phyloP scores from a whole-genome alignment of 495 filamentous ascomycete genomes.

The Mytilinidion resinicola region DNA sequence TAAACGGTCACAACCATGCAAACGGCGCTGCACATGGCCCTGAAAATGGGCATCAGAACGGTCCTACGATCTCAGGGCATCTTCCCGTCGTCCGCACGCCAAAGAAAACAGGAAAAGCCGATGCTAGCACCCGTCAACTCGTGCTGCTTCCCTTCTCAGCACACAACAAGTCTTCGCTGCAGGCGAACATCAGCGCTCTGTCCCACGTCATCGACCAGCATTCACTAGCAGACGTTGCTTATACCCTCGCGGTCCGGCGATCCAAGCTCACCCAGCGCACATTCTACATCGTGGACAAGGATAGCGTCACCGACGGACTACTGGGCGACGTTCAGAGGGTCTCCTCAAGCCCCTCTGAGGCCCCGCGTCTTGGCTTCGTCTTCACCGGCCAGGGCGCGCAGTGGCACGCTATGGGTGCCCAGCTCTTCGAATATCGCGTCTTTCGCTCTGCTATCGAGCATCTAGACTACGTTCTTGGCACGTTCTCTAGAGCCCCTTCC shows the following conservation, averaged over 20 bases:
- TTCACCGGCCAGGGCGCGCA: slow-evolving; percentile 41
- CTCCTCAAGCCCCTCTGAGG: not conserved
- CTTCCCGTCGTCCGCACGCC: too few relatives aligned
- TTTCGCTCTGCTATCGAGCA: not conserved
- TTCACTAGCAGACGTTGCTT: slow-evolving; percentile 12
- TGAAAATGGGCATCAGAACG: too few relatives aligned
- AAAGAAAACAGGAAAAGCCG: not conserved
- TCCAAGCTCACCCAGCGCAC: not conserved
- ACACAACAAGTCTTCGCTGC: slow-evolving; percentile 2
- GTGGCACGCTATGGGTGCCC: slow-evolving; percentile 30
- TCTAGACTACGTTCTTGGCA: slow-evolving; percentile 2
- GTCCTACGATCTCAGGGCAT: too few relatives aligned
- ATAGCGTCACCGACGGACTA: not conserved
- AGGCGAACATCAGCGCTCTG: not conserved
- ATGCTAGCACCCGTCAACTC: not conserved
- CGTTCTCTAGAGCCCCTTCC: not conserved
- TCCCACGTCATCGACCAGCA: not conserved
- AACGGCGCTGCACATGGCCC: not conserved
- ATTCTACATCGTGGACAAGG: slow-evolving; percentile 3
- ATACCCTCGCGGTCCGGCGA: slow-evolving; percentile 4
- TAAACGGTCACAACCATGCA: too few relatives aligned
- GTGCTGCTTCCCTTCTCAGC: slow-evolving; percentile 17
- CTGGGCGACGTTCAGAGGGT: too few relatives aligned
- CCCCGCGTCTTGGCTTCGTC: slow-evolving; percentile 28
- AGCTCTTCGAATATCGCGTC: slow-evolving; percentile 19